phyloP scores from a whole-genome alignment of 2,329 filamentous ascomycete species.

The Dactylellina cionopaga region DNA sequence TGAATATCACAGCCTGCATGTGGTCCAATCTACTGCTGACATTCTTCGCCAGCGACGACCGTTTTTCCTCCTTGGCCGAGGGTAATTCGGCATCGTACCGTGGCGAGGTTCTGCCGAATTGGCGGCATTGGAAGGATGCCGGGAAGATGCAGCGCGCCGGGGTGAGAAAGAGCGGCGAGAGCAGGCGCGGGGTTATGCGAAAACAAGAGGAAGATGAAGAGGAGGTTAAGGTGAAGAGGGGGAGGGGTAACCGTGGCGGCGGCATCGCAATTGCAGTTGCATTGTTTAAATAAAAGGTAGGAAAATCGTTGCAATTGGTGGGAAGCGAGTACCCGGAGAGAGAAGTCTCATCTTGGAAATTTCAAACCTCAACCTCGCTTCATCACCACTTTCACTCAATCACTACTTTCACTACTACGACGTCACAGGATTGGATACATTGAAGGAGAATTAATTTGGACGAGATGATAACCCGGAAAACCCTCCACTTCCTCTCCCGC shows the following conservation, averaged over 20 bases:
- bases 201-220: not conserved
- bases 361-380: slow-evolving; percentile 11
- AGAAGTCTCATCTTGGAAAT: slow-evolving; percentile 6
- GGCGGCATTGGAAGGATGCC: not conserved
- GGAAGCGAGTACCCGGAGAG: not conserved
- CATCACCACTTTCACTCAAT: not conserved
- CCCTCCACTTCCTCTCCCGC: slow-evolving; percentile 46
- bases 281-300: not conserved
- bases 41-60: slow-evolving; percentile 69
- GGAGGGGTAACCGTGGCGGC: slow-evolving; percentile 50
- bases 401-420: not conserved
- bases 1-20: slow-evolving; percentile 82
- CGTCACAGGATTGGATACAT: not conserved
- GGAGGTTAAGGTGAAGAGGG: slow-evolving; percentile 20
- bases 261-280: slow-evolving; percentile 31
- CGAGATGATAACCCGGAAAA: slow-evolving; percentile 49
- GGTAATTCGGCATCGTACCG: slow-evolving; percentile 60
- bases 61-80: slow-evolving; percentile 66
- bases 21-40: slow-evolving; percentile 85
- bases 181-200: not conserved
- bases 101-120: slow-evolving; percentile 26
- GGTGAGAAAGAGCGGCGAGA: not conserved
- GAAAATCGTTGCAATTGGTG: slow-evolving; percentile 12
- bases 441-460: not conserved
- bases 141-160: slow-evolving; percentile 6